Percentiles rank a stretch among this genome's conserved stretches.
These are phyloP conservation scores for Tuctoria greenei DNA, from an alignment of 176 grass and related monocot genomes.

Conservation along the genomic window DNA sequence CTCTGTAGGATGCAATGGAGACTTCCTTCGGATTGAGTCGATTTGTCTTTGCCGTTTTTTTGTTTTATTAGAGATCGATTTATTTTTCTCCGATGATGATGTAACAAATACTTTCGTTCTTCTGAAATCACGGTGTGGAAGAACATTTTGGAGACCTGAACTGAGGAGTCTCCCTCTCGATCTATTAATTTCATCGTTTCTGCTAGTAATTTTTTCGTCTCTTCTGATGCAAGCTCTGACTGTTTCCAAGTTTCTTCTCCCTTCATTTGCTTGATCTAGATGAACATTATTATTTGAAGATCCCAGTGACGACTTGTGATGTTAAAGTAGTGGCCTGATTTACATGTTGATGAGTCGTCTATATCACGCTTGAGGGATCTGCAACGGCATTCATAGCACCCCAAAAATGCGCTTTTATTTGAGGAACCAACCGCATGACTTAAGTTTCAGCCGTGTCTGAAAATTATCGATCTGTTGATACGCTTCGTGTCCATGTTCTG, in stretches of 20 bases:
- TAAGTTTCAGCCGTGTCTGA: too few relatives aligned
- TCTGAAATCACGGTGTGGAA: constrained; percentile 47
- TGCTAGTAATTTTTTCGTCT: too few relatives aligned
- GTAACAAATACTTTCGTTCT: constrained; percentile 52
- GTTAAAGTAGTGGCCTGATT: constrained; percentile 60
- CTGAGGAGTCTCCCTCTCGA: constrained; percentile 12
- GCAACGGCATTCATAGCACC: neutral
- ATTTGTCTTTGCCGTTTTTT: neutral
- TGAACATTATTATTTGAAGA: too few relatives aligned
- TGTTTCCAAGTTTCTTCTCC: too few relatives aligned
- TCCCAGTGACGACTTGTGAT: constrained; percentile 44
- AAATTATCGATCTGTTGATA: too few relatives aligned
- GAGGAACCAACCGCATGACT: too few relatives aligned
- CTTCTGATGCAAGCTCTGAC: neutral
- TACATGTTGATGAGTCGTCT: constrained; percentile 36
- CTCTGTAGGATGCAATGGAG: neutral
- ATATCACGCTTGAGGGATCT: constrained; percentile 49
- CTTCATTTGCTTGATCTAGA: neutral
- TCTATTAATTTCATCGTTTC: neutral
- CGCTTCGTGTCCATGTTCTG: too few relatives aligned
- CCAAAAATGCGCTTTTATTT: neutral
- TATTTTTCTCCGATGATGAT: constrained; percentile 35
- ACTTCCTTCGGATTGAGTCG: neutral
- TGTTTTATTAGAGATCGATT: neutral
- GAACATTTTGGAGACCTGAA: constrained; percentile 59